A percentile compares a stretch with the other conserved stretches of the same genome.
phyloP scores from a whole-genome alignment of 345 rosid genomes.

The Eucalyptus regnans region DNA sequence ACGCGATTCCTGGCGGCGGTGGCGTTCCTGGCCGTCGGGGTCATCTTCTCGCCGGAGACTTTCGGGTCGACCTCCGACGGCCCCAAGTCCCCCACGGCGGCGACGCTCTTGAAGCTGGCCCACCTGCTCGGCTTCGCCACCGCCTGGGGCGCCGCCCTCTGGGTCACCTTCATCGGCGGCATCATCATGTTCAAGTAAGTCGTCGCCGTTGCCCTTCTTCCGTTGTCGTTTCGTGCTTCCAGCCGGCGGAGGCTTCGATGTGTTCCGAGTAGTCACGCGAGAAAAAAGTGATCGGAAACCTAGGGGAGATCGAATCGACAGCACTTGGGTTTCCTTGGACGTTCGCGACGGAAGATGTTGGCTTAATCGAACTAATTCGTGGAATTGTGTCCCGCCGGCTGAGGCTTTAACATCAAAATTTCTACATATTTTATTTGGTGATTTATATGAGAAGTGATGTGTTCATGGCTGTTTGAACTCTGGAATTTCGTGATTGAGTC shows the following conservation, averaged over 20 bases:
- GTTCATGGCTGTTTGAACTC: background rate
- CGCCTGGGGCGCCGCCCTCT: conserved; percentile 89
- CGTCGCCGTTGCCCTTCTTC: background rate
- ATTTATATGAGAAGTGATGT: background rate
- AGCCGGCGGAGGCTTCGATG: background rate
- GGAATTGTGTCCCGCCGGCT: background rate
- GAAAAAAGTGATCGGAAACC: background rate
- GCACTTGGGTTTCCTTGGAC: background rate
- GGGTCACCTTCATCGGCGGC: conserved; percentile 99
- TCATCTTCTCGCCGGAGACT: conserved; percentile 79
- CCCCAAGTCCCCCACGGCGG: background rate
- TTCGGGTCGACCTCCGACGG: conserved; percentile 61
- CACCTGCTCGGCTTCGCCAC: conserved; percentile 91
- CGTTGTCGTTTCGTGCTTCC: background rate
- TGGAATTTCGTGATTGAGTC: background rate
- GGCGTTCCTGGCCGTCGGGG: conserved; percentile 69
- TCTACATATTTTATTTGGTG: too few relatives aligned
- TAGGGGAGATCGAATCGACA: background rate
- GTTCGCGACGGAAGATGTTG: background rate
- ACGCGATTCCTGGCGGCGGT: conserved; percentile 57
- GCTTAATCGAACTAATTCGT: background rate
- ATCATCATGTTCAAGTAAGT: conserved; percentile 95
- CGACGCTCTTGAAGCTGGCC: conserved; percentile 58
- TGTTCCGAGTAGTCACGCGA: background rate
- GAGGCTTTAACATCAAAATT: too few relatives aligned